Evolutionary conservation across 2,329 filamentous ascomycete genomes (phyloP), one percentile per base, ranked within the genome.

Genomic region (Passalora sequoiae): DNA sequence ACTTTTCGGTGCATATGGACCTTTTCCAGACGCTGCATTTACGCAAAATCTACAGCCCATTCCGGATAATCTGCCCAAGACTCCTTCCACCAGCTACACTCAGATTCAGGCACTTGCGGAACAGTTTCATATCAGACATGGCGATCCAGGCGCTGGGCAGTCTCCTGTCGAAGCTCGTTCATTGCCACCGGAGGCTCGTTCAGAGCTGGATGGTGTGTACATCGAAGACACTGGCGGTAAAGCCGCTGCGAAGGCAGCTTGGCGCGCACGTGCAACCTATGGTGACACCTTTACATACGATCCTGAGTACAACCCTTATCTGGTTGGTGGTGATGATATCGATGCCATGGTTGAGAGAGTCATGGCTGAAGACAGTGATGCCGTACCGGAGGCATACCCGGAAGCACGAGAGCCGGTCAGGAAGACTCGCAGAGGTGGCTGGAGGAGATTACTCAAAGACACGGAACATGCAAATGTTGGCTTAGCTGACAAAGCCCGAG

Each of bases 381-480:
- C n/a, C 4, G 9, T 33, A 17, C 36, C 39, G 17, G 49, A 38
- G 6, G 30, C 22, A 7, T 40, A 33, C 25, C 21, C 42, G 17
- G 28, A 41, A 29, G 28, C 35, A 21, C 39, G 40, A 17, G 40
- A 52, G 20, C 48, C 52, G n/a, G 38, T 51, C 17, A 46, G 57
- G 28, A 50, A 55, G 12, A 50, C 54, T 32, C 48, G 51, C 17
- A 40, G 53, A 30, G 44, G 57, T 17, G 60, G 59, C 8, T 62
- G 60, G 58, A 60, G 57, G 38, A 57, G 53, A 46, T 49, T 60
- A 2, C 40, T 64, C 13, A 61, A 60, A 50, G 61, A 59, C 13
- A 63, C 61, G 6, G 60, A 60, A 38, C 60, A 63, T 40, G 61
- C 59, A 32, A 49, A 57, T 21, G 8, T 43, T 43, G 6, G 16